Base-by-base conservation (phyloP, 495 filamentous ascomycete species). In the Aspergillus saccharolyticus region DNA sequence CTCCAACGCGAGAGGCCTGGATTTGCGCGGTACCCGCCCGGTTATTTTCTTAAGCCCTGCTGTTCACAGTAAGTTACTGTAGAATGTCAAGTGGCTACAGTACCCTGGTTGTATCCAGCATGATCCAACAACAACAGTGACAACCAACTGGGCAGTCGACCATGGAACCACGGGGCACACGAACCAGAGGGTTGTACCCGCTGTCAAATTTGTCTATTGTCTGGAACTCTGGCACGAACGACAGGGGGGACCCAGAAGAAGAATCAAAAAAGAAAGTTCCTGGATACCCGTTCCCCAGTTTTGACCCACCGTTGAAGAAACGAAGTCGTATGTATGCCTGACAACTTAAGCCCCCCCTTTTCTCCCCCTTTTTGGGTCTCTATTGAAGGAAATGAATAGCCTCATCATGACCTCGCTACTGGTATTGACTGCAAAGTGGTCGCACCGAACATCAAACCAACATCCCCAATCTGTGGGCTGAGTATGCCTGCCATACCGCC, bases 1-100 rank as follows among this genome's bases (percentile, higher is more conserved):
- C n/a, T n/a, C n/a, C n/a, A n/a, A n/a, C n/a, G n/a, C n/a, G n/a
- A n/a, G n/a, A n/a, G n/a, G n/a, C n/a, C n/a, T n/a, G n/a, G n/a
- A n/a, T n/a, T n/a, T 53, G 59, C 59, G 59, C 59, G 59, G 59
- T 61, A 54, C 53, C 59, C 54, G 59, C 33, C 51, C 44, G 59
- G 54, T n/a, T 57, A 54, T 61, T 61, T 49, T 15, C 28, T 43
- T 42, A 15, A 22, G 18, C 30, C 19, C 19, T 43, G 14, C 49
- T 21, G n/a, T n/a, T n/a, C n/a, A n/a, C n/a, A n/a, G n/a, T n/a
- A n/a, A n/a, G n/a, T n/a, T n/a, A n/a, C n/a, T n/a, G n/a, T n/a
- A n/a, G n/a, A n/a, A n/a, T n/a, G n/a, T n/a, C n/a, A n/a, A n/a
- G n/a, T n/a, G n/a, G n/a, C 30, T 42, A 9, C 9, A 3, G 25